Percentiles rank a stretch among this genome's conserved stretches.
Conservation (phyloP, 2,329 filamentous ascomycete species). For the Exophiala sp. region DNA sequence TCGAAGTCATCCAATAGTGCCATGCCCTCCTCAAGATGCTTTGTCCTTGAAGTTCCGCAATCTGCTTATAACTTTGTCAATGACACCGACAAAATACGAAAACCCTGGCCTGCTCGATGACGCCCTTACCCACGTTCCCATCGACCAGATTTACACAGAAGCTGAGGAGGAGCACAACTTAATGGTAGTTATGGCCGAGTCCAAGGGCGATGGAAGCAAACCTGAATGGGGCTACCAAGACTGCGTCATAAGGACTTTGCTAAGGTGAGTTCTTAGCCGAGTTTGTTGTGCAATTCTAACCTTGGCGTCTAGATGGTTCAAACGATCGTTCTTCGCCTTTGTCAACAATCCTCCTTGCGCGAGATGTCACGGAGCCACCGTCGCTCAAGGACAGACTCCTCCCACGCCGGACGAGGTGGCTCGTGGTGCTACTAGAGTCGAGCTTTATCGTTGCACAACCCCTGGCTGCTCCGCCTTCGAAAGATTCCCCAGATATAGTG, state of each 20-base stretch:
- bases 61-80: constrained; percentile 77
- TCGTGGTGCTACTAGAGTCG: constrained; percentile 79
- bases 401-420: constrained; percentile 87
- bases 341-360: constrained; percentile 92
- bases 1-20: constrained; percentile 65
- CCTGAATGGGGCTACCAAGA: constrained; percentile 97
- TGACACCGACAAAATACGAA: constrained; percentile 90
- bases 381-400: constrained; percentile 76
- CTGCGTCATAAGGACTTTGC: constrained; percentile 82
- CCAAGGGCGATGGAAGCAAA: constrained; percentile 73
- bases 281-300: constrained; percentile 12
- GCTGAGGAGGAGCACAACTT: constrained; percentile 92
- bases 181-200: constrained; percentile 80
- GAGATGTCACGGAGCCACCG: constrained; percentile 75
- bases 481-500: constrained; percentile 88
- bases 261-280: constrained; percentile 58
- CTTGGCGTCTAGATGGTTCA: constrained; percentile 73
- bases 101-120: constrained; percentile 94
- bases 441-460: constrained; percentile 83
- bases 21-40: constrained; percentile 70
- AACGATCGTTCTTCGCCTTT: constrained; percentile 90
- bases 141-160: constrained; percentile 88
- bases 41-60: constrained; percentile 73
- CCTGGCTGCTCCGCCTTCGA: constrained; percentile 73
- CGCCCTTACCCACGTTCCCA: constrained; percentile 77